phyloP scores from a whole-genome alignment of 176 grass and related monocot species.

The Juncus inflexus region DNA sequence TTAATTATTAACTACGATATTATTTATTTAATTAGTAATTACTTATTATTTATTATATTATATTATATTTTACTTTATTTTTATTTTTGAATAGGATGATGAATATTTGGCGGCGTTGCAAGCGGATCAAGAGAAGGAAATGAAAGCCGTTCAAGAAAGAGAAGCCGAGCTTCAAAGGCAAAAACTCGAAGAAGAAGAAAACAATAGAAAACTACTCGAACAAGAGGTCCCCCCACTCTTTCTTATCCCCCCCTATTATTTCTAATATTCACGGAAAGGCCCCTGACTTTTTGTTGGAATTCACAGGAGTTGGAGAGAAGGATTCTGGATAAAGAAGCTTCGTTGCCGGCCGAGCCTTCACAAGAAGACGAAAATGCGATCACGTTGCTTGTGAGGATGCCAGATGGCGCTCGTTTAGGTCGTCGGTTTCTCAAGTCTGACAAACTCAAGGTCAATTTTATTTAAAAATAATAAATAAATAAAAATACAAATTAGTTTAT shows the following conservation, averaged over 20 bases:
- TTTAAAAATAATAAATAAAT: conserved; percentile 11
- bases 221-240: conserved; percentile 56
- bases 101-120: conserved; percentile 81
- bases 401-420: conserved; percentile 70
- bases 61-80: neutral
- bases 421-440: conserved; percentile 82
- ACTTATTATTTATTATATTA: neutral
- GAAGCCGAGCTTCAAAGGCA: conserved; percentile 50
- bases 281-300: conserved; percentile 18
- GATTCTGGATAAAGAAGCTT: conserved; percentile 72
- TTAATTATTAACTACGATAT: neutral
- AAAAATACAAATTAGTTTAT: conserved; percentile 5
- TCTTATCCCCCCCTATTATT: neutral
- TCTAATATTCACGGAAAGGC: conserved; percentile 11
- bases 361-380: conserved; percentile 71
- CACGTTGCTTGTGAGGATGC: conserved; percentile 83
- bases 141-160: conserved; percentile 60
- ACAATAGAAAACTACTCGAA: conserved; percentile 66
- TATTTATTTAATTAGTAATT: neutral
- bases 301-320: conserved; percentile 68
- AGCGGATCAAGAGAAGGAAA: conserved; percentile 90
- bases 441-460: conserved; percentile 66
- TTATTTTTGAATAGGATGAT: conserved; percentile 57
- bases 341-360: conserved; percentile 69
- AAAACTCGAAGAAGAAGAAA: conserved; percentile 67